phyloP scores from a whole-genome alignment of 2,329 filamentous ascomycete genomes.

The Sarocladiaceae sp. region DNA sequence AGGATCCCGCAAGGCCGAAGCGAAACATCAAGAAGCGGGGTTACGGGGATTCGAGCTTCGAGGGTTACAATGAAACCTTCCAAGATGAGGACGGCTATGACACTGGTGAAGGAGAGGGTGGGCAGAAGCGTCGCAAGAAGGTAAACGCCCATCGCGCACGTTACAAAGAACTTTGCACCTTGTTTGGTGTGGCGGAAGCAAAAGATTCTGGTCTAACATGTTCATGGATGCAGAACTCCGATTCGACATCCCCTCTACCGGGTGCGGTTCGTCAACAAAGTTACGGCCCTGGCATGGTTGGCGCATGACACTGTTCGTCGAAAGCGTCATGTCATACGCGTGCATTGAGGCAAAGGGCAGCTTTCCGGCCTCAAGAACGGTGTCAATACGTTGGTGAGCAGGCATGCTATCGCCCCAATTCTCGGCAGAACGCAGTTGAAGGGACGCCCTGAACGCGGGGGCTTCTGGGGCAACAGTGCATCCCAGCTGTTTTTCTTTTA shows the following conservation, averaged over 20 bases:
- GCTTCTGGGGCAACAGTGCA: not conserved
- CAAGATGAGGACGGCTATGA: slow-evolving; percentile 66
- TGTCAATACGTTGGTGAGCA: not conserved
- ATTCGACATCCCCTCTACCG: slow-evolving; percentile 35
- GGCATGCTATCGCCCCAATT: not conserved
- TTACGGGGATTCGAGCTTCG: slow-evolving; percentile 68
- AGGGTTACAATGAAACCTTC: slow-evolving; percentile 68
- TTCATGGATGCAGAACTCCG: slow-evolving; percentile 36
- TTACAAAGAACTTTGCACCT: no score
- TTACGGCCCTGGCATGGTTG: slow-evolving; percentile 54
- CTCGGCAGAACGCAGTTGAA: not conserved
- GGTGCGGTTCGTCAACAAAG: slow-evolving; percentile 42
- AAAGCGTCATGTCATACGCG: no score
- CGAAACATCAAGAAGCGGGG: slow-evolving; percentile 66
- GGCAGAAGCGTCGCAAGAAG: slow-evolving; percentile 61
- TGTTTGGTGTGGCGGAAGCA: not conserved
- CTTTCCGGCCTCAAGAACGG: not conserved
- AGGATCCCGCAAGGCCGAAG: slow-evolving; percentile 51
- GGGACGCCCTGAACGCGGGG: not conserved
- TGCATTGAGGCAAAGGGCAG: no score
- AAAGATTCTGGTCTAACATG: slow-evolving; percentile 31
- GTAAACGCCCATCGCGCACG: no score
- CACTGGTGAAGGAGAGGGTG: slow-evolving; percentile 64
- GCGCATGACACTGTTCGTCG: slow-evolving; percentile 39
- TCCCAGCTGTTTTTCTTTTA: slow-evolving; percentile 13